A percentile compares a stretch with the other conserved stretches of the same genome.
These are phyloP conservation scores for Penicillium fimorum DNA, from an alignment of 495 filamentous ascomycete species.

Conservation along the genomic window DNA sequence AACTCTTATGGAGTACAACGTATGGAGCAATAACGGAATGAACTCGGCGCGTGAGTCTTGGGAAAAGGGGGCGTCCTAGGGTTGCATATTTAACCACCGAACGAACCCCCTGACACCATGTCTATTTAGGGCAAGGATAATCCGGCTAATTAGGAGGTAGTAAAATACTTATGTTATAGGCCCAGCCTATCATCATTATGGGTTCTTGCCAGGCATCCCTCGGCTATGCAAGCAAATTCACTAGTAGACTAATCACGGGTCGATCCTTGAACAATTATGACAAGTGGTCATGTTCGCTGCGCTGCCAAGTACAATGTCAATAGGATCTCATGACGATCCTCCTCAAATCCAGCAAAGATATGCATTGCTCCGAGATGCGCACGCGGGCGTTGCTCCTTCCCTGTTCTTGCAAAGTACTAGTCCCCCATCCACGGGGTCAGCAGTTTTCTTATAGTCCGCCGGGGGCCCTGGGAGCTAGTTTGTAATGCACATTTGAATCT, in stretches of 20 bases:
- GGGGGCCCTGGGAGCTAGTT: background rate
- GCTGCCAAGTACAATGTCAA: constrained; percentile 3
- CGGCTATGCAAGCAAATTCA: constrained; percentile 23
- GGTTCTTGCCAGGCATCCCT: constrained; percentile 4
- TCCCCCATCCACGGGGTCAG: background rate
- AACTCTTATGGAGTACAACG: no score
- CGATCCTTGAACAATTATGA: background rate
- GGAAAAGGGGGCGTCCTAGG: background rate
- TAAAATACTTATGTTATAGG: background rate
- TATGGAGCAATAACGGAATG: background rate
- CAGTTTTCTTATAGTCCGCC: background rate
- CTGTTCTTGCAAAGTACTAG: constrained; percentile 2
- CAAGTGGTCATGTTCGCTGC: background rate
- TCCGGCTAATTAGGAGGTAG: constrained; percentile 8
- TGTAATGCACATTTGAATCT: constrained; percentile 1
- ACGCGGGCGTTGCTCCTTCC: constrained; percentile 16
- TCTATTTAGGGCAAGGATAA: constrained; percentile 21
- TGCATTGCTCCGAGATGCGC: constrained; percentile 10
- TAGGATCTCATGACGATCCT: constrained; percentile 18
- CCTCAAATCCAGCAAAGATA: constrained; percentile 12
- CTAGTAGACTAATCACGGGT: background rate
- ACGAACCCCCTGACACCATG: constrained; percentile 16
- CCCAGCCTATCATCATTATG: constrained; percentile 8
- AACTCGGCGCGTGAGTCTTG: background rate
- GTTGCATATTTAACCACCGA: background rate